These are phyloP conservation scores for Seminavis robusta DNA, from an alignment of 108 stramenopile genomes.

Conservation along the genomic window DNA sequence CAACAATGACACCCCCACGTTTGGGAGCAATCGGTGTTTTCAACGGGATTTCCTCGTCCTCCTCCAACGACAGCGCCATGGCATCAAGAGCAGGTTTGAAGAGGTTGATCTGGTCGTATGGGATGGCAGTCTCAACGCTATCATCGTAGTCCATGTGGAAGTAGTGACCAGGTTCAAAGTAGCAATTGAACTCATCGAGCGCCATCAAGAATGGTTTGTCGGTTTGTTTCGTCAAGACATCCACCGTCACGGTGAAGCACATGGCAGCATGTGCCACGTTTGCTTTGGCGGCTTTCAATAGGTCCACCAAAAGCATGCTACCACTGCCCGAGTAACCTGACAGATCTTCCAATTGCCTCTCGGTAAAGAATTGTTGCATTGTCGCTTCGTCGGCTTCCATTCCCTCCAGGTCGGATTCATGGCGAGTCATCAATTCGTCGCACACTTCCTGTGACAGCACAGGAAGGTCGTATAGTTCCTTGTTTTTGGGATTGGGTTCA, in stretches of 20 bases:
- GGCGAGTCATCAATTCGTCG: constrained; percentile 39
- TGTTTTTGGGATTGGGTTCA: constrained; percentile 42
- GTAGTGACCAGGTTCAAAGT: constrained; percentile 74
- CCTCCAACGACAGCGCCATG: constrained; percentile 50
- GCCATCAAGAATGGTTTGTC: constrained; percentile 71
- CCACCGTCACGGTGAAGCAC: constrained; percentile 59
- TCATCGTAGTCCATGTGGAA: constrained; percentile 79
- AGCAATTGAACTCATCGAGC: constrained; percentile 80
- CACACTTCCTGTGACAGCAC: constrained; percentile 67
- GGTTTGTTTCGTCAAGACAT: constrained; percentile 58
- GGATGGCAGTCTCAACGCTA: constrained; percentile 57
- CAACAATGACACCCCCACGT: constrained; percentile 71
- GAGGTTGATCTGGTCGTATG: constrained; percentile 61
- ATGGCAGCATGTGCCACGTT: constrained; percentile 46
- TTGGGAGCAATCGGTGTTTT: constrained; percentile 28
- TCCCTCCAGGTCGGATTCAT: constrained; percentile 44
- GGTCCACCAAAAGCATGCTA: constrained; percentile 36
- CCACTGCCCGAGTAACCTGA: constrained; percentile 16
- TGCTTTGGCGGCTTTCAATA: constrained; percentile 50
- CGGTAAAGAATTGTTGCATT: constrained; percentile 48
- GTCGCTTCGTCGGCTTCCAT: constrained; percentile 34
- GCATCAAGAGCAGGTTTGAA: constrained; percentile 70
- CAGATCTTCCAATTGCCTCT: constrained; percentile 44
- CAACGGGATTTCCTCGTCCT: constrained; percentile 23
- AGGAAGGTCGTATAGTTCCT: constrained; percentile 70